A percentile compares a stretch with the other conserved stretches of the same genome.
phyloP scores from a whole-genome alignment of 495 filamentous ascomycete species.

The Penicillium malachiteum region DNA sequence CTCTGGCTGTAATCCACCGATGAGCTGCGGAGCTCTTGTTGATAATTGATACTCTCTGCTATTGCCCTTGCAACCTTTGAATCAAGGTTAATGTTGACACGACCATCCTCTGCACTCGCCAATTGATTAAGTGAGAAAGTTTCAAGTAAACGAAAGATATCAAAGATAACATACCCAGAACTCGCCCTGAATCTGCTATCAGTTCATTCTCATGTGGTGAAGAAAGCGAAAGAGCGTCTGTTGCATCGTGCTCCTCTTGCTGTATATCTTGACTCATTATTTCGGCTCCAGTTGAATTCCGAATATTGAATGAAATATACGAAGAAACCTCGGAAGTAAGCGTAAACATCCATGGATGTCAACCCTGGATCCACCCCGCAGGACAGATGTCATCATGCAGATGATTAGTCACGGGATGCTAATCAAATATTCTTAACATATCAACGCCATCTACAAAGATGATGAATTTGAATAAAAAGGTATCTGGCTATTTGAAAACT shows the following conservation, averaged over 20 bases:
- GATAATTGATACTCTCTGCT: conserved; percentile 15
- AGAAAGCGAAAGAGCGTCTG: background rate
- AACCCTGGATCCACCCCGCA: background rate
- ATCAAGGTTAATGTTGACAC: conserved; percentile 27
- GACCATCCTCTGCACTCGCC: conserved; percentile 20
- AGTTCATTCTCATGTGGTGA: background rate
- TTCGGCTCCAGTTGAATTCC: background rate
- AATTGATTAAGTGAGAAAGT: background rate
- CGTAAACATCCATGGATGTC: background rate
- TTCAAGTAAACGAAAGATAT: background rate
- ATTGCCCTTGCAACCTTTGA: conserved; percentile 20
- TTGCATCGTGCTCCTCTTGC: background rate
- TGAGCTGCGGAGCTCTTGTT: background rate
- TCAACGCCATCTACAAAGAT: too few relatives aligned
- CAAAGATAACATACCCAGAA: background rate
- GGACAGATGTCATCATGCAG: background rate
- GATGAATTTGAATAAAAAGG: too few relatives aligned
- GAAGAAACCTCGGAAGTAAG: background rate
- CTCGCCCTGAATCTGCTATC: background rate
- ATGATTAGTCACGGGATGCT: background rate
- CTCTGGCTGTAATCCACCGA: conserved; percentile 6
- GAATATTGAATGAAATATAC: background rate
- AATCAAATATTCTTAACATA: background rate
- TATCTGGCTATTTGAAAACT: too few relatives aligned
- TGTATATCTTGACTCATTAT: background rate